Evolutionary conservation across 305 asterid species (phyloP).

Genomic region (Fraxinus nigra): DNA sequence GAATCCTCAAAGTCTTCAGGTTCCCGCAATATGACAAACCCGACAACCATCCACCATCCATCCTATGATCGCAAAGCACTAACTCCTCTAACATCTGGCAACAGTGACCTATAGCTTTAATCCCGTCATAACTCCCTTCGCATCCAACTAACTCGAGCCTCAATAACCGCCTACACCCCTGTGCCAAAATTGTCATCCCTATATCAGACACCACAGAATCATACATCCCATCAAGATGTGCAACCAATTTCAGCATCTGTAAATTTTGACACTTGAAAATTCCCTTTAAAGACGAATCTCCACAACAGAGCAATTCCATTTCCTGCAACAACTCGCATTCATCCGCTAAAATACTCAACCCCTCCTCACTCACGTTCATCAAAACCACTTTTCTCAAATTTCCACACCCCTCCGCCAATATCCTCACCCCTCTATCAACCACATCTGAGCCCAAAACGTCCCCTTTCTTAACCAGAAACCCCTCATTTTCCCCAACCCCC

Average conservation of each 20-base stretch:
- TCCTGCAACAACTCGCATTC: slow-evolving; percentile 81
- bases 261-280: slow-evolving; percentile 53
- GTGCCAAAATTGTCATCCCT: slow-evolving; percentile 79
- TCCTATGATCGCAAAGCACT: slow-evolving; percentile 62
- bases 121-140: slow-evolving; percentile 91
- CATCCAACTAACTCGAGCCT: slow-evolving; percentile 83
- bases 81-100: slow-evolving; percentile 86
- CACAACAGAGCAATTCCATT: slow-evolving; percentile 62
- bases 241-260: slow-evolving; percentile 74
- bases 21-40: slow-evolving; percentile 69
- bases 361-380: slow-evolving; percentile 62
- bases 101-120: slow-evolving; percentile 84
- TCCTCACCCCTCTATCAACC: slow-evolving; percentile 61
- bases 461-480: slow-evolving; percentile 42
- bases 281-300: slow-evolving; percentile 59
- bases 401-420: slow-evolving; percentile 59
- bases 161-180: slow-evolving; percentile 72
- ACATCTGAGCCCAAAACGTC: slow-evolving; percentile 43
- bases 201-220: slow-evolving; percentile 64
- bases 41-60: slow-evolving; percentile 89
- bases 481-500: slow-evolving; percentile 29
- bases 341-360: slow-evolving; percentile 49
- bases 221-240: slow-evolving; percentile 57
- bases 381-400: slow-evolving; percentile 50
- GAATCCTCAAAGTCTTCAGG: slow-evolving; percentile 67